These are phyloP conservation scores for Cymbidium sinense DNA, from an alignment of 106 monocot species.

Conservation along the genomic window DNA sequence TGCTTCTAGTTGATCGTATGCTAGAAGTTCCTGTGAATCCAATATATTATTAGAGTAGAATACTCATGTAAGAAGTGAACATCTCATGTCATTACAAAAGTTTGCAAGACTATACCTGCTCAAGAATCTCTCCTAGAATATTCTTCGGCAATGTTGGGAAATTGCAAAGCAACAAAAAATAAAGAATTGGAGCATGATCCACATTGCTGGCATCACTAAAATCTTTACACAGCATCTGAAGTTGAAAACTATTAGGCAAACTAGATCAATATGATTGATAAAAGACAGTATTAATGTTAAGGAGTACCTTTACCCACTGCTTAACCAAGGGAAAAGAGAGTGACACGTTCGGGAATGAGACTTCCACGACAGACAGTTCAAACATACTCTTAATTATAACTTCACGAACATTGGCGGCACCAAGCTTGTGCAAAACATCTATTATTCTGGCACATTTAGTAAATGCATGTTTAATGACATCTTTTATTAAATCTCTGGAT, in stretches of 20 bases:
- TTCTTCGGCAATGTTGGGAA: constrained; percentile 24
- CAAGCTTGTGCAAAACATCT: constrained; percentile 32
- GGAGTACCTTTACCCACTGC: constrained; percentile 83
- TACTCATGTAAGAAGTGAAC: background rate
- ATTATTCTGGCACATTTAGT: constrained; percentile 38
- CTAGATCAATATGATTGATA: constrained; percentile 6
- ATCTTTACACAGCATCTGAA: constrained; percentile 61
- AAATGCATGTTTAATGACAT: constrained; percentile 41
- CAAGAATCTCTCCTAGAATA: constrained; percentile 46
- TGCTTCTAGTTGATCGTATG: constrained; percentile 43
- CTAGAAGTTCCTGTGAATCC: constrained; percentile 54
- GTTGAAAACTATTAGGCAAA: constrained; percentile 12
- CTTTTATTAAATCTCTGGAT: constrained; percentile 18
- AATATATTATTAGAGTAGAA: background rate
- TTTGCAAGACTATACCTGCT: constrained; percentile 47
- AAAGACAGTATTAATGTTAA: background rate
- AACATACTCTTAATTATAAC: constrained; percentile 38
- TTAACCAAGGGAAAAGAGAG: constrained; percentile 50
- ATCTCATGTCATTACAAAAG: background rate
- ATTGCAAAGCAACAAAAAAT: constrained; percentile 23
- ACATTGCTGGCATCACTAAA: constrained; percentile 20
- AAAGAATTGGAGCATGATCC: constrained; percentile 51
- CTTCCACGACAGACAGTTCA: constrained; percentile 26
- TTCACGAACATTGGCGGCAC: constrained; percentile 14
- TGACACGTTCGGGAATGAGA: constrained; percentile 19